These are phyloP conservation scores for Globisporangium apiculatum DNA, from an alignment of 352 stramenopile species.

Conservation along the genomic window DNA sequence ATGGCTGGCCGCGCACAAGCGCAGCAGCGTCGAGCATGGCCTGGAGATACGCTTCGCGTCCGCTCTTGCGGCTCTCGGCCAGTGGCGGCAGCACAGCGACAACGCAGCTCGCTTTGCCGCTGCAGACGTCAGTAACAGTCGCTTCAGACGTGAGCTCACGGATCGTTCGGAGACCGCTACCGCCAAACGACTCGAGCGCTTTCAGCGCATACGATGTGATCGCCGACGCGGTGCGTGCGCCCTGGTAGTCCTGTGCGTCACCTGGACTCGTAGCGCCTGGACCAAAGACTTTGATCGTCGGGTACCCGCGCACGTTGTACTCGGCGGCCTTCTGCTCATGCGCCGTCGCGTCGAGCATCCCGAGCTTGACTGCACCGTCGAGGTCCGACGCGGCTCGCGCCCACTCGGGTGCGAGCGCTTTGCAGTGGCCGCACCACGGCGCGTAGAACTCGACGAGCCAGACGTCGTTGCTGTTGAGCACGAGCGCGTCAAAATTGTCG, in stretches of 20 bases:
- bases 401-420: constrained; percentile 88
- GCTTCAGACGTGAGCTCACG: constrained; percentile 55
- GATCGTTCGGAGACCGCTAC: constrained; percentile 68
- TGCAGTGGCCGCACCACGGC: constrained; percentile 91
- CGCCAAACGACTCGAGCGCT: constrained; percentile 62
- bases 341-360: constrained; percentile 88
- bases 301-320: constrained; percentile 91
- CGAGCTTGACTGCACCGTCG: constrained; percentile 87
- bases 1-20: constrained; percentile 83
- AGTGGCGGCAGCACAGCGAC: constrained; percentile 89
- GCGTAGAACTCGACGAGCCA: constrained; percentile 92
- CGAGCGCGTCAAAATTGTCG: constrained; percentile 87
- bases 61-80: constrained; percentile 77
- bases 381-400: constrained; percentile 86
- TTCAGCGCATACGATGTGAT: constrained; percentile 79
- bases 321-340: constrained; percentile 86
- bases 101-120: constrained; percentile 86
- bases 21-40: constrained; percentile 80
- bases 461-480: constrained; percentile 87
- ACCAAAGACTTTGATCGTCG: constrained; percentile 94
- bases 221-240: constrained; percentile 69
- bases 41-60: constrained; percentile 77
- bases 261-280: constrained; percentile 42
- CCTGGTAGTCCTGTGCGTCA: constrained; percentile 83
- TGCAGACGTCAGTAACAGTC: constrained; percentile 75